phyloP scores from a whole-genome alignment of 768 basidiomycete species.

The Hypsizygus marmoreus region DNA sequence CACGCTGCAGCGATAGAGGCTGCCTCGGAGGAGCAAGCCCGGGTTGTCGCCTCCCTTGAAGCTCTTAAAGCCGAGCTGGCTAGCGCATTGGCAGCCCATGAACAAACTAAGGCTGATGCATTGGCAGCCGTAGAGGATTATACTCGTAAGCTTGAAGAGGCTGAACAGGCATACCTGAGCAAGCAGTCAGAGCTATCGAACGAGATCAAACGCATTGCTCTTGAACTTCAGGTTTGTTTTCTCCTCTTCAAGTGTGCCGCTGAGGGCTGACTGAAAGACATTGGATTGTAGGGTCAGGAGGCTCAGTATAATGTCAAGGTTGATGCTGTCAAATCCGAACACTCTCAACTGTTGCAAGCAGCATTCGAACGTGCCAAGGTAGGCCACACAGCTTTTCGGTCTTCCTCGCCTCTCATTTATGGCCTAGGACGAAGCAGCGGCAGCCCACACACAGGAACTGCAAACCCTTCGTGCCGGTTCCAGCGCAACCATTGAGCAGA shows the following conservation, averaged over 20 bases:
- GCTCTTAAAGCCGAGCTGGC: slow-evolving; percentile 50
- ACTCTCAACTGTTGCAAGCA: slow-evolving; percentile 59
- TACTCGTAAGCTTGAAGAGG: slow-evolving; percentile 49
- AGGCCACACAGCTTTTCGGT: slow-evolving; percentile 14
- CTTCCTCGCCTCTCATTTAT: slow-evolving; percentile 5
- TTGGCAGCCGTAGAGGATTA: slow-evolving; percentile 50
- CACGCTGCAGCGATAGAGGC: slow-evolving; percentile 50
- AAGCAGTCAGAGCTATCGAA: slow-evolving; percentile 54
- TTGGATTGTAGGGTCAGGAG: slow-evolving; percentile 69
- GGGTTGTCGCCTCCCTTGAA: slow-evolving; percentile 45
- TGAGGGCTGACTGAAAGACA: slow-evolving; percentile 9
- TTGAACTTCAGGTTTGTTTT: slow-evolving; percentile 64
- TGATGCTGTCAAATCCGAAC: slow-evolving; percentile 64
- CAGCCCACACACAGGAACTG: slow-evolving; percentile 68
- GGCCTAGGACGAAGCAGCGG: slow-evolving; percentile 67
- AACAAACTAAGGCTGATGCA: slow-evolving; percentile 47
- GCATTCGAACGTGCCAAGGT: slow-evolving; percentile 83
- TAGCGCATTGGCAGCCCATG: slow-evolving; percentile 45
- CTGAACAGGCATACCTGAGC: slow-evolving; percentile 49
- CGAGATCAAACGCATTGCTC: slow-evolving; percentile 54
- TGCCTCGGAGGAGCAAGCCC: slow-evolving; percentile 44
- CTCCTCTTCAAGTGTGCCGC: background rate
- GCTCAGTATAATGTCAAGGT: slow-evolving; percentile 67
- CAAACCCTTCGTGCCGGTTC: slow-evolving; percentile 70
- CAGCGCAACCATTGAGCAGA: slow-evolving; percentile 65